Base-by-base conservation (phyloP, 2,329 filamentous ascomycete species). In the Neopestalotiopsis rosae region DNA sequence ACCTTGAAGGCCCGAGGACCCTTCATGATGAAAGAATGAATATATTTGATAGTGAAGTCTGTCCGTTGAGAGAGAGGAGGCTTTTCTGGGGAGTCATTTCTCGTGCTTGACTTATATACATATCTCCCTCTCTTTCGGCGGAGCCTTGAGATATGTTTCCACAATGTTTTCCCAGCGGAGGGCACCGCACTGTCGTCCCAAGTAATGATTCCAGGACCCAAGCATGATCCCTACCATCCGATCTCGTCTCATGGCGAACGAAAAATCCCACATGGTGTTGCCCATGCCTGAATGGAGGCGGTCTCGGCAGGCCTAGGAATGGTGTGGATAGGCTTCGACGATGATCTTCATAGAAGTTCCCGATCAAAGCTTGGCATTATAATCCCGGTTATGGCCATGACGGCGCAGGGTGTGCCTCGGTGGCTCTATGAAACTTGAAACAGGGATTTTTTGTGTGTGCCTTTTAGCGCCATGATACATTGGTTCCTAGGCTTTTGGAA, bases 291-390 rank as follows among this genome's bases (percentile, higher is more conserved):
- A 52, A 20, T 24, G 17, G 17, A 52, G 45, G 45, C 45, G 45
- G 45, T 52, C 45, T 52, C 45, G 45, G 45, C 45, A 52, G 45
- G 45, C 45, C 45, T 52, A 17, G 45, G 17, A 52, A 20, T 52
- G 17, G 45, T 52, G 45, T 52, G 45, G 45, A 52, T 20, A 52
- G 45, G 45, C 45, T 52, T 24, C 17, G 45, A 52, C 45, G 45
- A 52, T 52, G 45, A 52, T 52, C 45, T 52, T 52, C 45, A 52
- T 52, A 52, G 45, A 52, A 52, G 45, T 52, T 38, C 45, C 45
- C 45, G 45, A 52, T 52, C 45, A 52, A n/a, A n/a, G 45, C 45
- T 52, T 52, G 45, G 45, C 45, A 52, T 52, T 17, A n/a, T 20
- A n/a, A 52, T 52, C 45, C 45, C 45, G 45, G n/a, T 52, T 52